These are phyloP conservation scores for Solanum megistacrolobum DNA, from an alignment of 257 asterid genomes.

Conservation along the genomic window DNA sequence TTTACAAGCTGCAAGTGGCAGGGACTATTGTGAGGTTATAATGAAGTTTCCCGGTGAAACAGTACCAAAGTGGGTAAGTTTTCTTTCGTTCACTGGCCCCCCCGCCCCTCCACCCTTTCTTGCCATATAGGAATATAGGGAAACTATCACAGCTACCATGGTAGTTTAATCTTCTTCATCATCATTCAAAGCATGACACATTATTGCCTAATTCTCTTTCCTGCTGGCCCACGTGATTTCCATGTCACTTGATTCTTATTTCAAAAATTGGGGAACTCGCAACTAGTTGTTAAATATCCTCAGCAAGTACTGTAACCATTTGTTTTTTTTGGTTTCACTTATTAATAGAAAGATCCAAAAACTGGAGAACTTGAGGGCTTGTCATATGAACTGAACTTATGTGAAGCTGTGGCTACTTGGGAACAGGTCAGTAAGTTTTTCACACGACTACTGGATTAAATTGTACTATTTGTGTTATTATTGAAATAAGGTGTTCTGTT, in stretches of 20 bases:
- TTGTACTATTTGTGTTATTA: background rate
- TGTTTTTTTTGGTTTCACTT: background rate
- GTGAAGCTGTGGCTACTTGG: constrained; percentile 99
- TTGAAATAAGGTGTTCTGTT: background rate
- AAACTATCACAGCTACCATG: background rate
- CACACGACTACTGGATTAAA: background rate
- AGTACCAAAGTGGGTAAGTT: constrained; percentile 80
- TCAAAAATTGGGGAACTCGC: background rate
- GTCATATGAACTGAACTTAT: constrained; percentile 55
- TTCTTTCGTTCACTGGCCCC: background rate
- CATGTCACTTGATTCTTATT: background rate
- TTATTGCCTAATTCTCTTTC: background rate
- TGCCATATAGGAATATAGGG: background rate
- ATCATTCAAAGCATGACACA: background rate
- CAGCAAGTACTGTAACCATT: background rate
- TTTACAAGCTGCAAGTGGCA: constrained; percentile 59
- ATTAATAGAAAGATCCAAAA: constrained; percentile 84
- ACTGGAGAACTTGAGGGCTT: constrained; percentile 90
- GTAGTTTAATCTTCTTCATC: background rate
- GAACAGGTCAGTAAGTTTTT: constrained; percentile 68
- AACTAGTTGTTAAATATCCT: background rate
- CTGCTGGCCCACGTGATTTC: background rate
- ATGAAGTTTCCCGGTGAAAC: constrained; percentile 70
- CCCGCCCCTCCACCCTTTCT: no score
- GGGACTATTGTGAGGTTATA: constrained; percentile 57